Conservation (phyloP, 257 asterid genomes). For the Solanum etuberosum region DNA sequence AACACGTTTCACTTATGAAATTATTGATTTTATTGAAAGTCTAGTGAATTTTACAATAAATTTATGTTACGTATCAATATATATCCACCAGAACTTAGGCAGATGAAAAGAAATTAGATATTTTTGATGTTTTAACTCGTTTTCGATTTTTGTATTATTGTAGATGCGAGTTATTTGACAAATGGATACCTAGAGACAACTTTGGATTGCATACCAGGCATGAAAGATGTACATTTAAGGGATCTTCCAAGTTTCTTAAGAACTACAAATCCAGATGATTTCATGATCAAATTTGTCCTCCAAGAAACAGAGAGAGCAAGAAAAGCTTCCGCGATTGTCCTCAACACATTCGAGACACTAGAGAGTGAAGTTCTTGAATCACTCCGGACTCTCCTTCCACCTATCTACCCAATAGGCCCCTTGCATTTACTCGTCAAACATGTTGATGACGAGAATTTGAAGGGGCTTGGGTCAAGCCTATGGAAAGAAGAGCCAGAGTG, state of each 20-base stretch:
- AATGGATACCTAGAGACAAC: not conserved
- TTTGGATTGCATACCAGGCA: conserved; percentile 1
- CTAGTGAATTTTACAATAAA: not conserved
- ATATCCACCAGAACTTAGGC: not conserved
- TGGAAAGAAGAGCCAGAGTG: conserved; percentile 3
- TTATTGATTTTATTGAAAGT: not conserved
- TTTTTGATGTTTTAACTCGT: not conserved
- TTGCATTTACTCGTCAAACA: conserved; percentile 1
- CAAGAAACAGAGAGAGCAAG: not conserved
- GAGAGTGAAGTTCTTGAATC: not conserved
- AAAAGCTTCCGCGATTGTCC: not conserved
- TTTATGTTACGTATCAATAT: not conserved
- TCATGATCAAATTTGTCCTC: not conserved
- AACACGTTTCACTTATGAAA: not conserved
- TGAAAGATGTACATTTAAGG: not conserved
- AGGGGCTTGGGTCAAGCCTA: not conserved
- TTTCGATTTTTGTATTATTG: not conserved
- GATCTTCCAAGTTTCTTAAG: conserved; percentile 6
- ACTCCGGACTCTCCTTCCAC: not conserved
- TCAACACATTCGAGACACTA: conserved; percentile 1
- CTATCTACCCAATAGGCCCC: conserved; percentile 4
- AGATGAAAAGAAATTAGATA: not conserved
- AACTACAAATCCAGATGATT: conserved; percentile 9
- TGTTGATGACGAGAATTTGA: not conserved
- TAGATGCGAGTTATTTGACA: not conserved